phyloP scores from a whole-genome alignment of 2,329 filamentous ascomycete species.

The Alternaria burnsii region DNA sequence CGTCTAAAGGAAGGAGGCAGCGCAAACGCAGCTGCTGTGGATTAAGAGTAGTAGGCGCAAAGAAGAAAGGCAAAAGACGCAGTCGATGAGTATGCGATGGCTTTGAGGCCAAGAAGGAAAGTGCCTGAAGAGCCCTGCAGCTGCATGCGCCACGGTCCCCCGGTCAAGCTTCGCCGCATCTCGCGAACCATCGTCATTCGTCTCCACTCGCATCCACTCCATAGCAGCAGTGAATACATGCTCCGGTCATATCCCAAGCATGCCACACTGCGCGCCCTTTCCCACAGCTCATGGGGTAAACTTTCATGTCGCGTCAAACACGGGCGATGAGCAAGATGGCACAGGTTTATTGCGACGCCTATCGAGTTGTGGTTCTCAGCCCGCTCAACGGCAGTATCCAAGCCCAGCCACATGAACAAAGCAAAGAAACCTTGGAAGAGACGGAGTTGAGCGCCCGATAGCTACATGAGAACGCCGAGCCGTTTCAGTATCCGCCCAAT shows the following conservation, averaged over 20 bases:
- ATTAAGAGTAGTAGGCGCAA: conserved; percentile 14
- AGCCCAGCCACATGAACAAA: not conserved
- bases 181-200: conserved; percentile 10
- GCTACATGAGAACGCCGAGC: not conserved
- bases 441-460: not conserved
- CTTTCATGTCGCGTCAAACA: not conserved
- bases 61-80: conserved; percentile 1
- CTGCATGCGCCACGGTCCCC: conserved; percentile 25
- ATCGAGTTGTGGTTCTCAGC: not conserved
- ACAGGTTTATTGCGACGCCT: not conserved
- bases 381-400: not conserved
- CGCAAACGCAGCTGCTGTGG: conserved; percentile 11
- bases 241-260: not conserved
- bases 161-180: conserved; percentile 12
- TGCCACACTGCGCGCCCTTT: not conserved
- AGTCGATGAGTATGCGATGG: conserved; percentile 9
- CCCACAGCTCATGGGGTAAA: not conserved
- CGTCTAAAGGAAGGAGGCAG: conserved; percentile 8
- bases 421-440: not conserved
- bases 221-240: not conserved
- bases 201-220: conserved; percentile 9
- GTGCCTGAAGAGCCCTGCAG: conserved; percentile 26
- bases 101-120: conserved; percentile 3
- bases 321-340: not conserved
- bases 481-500: not conserved